Evolutionary conservation across 495 filamentous ascomycete species (phyloP).

Genomic region (Ascobolus immersus): DNA sequence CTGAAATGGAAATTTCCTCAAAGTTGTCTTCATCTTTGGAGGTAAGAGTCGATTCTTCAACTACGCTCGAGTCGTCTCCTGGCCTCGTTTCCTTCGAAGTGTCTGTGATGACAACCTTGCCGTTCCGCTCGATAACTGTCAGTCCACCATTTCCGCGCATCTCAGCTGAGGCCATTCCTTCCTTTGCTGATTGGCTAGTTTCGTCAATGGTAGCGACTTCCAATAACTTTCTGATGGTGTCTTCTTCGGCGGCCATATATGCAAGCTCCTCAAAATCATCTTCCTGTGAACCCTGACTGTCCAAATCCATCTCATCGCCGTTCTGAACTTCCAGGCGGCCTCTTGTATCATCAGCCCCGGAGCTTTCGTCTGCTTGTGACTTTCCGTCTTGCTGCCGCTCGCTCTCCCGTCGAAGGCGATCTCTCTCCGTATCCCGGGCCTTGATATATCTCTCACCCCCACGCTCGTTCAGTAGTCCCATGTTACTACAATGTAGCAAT

Average conservation of each 20-base stretch:
- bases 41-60: too few species aligned
- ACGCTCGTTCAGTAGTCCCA: conserved; percentile 81
- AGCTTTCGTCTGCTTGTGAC: conserved; percentile 18
- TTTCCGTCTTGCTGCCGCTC: conserved; percentile 11
- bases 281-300: conserved; percentile 22
- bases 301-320: conserved; percentile 29
- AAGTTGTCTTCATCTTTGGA: too few species aligned
- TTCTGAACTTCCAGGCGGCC: conserved; percentile 46
- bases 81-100: conserved; percentile 4
- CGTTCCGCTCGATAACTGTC: too few species aligned
- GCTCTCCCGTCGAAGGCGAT: conserved; percentile 44
- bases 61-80: conserved; percentile 3
- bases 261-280: conserved; percentile 88
- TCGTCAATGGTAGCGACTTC: neutral
- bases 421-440: conserved; percentile 56
- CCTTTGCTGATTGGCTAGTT: too few species aligned
- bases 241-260: too few species aligned
- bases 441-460: conserved; percentile 74
- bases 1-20: too few species aligned
- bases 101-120: conserved; percentile 5
- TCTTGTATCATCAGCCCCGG: conserved; percentile 18
- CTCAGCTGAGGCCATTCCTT: too few species aligned
- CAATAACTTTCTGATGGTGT: conserved; percentile 10
- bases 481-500: conserved; percentile 92
- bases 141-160: too few species aligned